Conservation (phyloP, 352 stramenopile species). For the Paralagenidium karlingii region DNA sequence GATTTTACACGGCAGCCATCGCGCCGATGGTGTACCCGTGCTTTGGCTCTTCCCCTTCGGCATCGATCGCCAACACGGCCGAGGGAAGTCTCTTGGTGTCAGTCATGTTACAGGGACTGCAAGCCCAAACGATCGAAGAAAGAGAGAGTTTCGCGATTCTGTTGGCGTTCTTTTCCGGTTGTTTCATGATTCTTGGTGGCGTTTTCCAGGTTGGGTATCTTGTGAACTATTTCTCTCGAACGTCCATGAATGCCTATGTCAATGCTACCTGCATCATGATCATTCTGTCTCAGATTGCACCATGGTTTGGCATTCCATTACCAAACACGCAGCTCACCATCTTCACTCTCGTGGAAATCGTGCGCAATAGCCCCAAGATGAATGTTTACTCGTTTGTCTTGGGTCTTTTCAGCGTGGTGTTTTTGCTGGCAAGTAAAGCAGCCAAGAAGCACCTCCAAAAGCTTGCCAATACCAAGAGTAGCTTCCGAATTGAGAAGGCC, state of each 20-base stretch:
- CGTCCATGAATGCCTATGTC: constrained; percentile 62
- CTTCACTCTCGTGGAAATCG: constrained; percentile 38
- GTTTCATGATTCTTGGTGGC: constrained; percentile 40
- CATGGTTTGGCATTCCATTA: constrained; percentile 40
- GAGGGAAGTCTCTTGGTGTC: constrained; percentile 55
- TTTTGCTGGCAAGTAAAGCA: constrained; percentile 32
- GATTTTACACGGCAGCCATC: constrained; percentile 54
- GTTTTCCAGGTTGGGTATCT: constrained; percentile 43
- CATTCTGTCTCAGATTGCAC: constrained; percentile 43
- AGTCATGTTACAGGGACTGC: constrained; percentile 31
- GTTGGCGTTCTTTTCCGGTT: constrained; percentile 51
- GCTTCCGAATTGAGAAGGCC: no score
- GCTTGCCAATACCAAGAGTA: no score
- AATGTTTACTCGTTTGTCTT: constrained; percentile 40
- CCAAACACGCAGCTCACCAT: constrained; percentile 28
- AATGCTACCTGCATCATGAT: constrained; percentile 53
- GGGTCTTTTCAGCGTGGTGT: constrained; percentile 24
- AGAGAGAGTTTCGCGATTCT: constrained; percentile 47
- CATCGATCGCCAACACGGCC: constrained; percentile 51
- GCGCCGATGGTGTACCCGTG: constrained; percentile 61
- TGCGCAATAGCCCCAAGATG: constrained; percentile 22
- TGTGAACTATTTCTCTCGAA: constrained; percentile 59
- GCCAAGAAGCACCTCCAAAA: no score
- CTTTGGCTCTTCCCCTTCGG: constrained; percentile 44
- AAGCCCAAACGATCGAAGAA: constrained; percentile 37